phyloP scores from a whole-genome alignment of 805 yeast genomes.

The Nakazawaea anatomiae region DNA sequence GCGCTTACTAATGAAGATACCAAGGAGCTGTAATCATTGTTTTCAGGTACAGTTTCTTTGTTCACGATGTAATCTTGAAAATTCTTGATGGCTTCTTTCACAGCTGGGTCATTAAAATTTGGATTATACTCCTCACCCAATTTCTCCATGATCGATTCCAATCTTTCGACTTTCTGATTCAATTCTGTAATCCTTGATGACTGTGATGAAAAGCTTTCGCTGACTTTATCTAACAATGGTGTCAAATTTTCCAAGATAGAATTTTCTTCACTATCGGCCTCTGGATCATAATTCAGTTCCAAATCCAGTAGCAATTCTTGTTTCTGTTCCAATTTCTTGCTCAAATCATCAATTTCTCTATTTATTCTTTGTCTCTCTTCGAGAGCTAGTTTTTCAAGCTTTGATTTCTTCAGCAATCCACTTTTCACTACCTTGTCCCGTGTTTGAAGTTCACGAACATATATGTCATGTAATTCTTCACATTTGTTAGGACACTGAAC shows the following conservation, averaged over 20 bases:
- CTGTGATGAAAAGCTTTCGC: conserved; percentile 11
- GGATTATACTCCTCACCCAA: conserved; percentile 65
- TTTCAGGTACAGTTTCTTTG: conserved; percentile 13
- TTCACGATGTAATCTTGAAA: conserved; percentile 45
- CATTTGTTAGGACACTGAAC: conserved; percentile 55
- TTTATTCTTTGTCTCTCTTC: conserved; percentile 14
- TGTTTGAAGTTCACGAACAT: conserved; percentile 19
- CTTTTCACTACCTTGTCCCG: conserved; percentile 15
- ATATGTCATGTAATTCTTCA: conserved; percentile 37
- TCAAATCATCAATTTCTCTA: conserved; percentile 18
- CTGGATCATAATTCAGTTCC: conserved; percentile 19
- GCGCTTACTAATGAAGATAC: not conserved
- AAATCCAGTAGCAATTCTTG: conserved; percentile 19
- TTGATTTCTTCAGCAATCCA: conserved; percentile 30
- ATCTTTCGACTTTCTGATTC: conserved; percentile 16
- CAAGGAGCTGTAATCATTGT: conserved; percentile 1
- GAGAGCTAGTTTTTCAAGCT: conserved; percentile 24
- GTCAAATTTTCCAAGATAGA: not conserved
- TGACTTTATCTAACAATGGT: conserved; percentile 5
- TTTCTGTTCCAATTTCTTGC: conserved; percentile 24
- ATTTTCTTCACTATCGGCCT: conserved; percentile 12
- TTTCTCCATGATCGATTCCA: conserved; percentile 43
- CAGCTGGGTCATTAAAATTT: conserved; percentile 83
- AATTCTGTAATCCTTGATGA: conserved; percentile 6
- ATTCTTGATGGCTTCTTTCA: conserved; percentile 59